A percentile compares a stretch with the other conserved stretches of the same genome.
These are phyloP conservation scores for Cladophialophora psammophila DNA, from an alignment of 2,329 filamentous ascomycete genomes.

Conservation along the genomic window DNA sequence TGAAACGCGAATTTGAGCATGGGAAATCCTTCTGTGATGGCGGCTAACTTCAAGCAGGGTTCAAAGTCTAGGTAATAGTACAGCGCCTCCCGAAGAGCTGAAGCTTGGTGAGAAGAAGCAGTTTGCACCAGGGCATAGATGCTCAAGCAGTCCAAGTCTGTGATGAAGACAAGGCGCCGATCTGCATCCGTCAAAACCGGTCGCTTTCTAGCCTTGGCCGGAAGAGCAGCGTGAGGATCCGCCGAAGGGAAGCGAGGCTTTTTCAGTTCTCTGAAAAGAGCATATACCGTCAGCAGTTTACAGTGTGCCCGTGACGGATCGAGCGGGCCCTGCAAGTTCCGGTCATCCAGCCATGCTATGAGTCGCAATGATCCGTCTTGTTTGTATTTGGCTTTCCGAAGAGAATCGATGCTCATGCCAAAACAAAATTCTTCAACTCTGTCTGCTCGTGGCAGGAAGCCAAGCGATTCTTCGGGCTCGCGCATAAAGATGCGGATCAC, in stretches of 20 bases:
- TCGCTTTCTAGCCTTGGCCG: not conserved
- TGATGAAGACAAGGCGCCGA: constrained; percentile 17
- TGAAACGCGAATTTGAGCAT: constrained; percentile 15
- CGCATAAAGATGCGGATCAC: constrained; percentile 9
- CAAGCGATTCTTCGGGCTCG: not conserved
- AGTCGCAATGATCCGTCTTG: not conserved
- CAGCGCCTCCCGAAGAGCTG: constrained; percentile 7
- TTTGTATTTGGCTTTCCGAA: not conserved
- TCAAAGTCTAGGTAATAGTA: constrained; percentile 16
- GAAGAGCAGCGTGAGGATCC: no score
- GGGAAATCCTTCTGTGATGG: not conserved
- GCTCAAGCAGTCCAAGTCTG: constrained; percentile 16
- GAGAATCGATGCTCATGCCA: not conserved
- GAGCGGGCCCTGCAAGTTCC: not conserved
- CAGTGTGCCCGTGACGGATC: not conserved
- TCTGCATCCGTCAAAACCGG: constrained; percentile 10
- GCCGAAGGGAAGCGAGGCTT: constrained; percentile 9
- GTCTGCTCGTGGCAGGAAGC: constrained; percentile 9
- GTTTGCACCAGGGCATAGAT: constrained; percentile 21
- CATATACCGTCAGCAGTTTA: constrained; percentile 7
- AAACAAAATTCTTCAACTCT: constrained; percentile 9
- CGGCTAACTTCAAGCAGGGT: not conserved
- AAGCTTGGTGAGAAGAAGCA: constrained; percentile 5
- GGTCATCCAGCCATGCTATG: constrained; percentile 4
- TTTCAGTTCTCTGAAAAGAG: not conserved